Base-by-base conservation (phyloP, 768 basidiomycete genomes). In the Postia placenta region DNA sequence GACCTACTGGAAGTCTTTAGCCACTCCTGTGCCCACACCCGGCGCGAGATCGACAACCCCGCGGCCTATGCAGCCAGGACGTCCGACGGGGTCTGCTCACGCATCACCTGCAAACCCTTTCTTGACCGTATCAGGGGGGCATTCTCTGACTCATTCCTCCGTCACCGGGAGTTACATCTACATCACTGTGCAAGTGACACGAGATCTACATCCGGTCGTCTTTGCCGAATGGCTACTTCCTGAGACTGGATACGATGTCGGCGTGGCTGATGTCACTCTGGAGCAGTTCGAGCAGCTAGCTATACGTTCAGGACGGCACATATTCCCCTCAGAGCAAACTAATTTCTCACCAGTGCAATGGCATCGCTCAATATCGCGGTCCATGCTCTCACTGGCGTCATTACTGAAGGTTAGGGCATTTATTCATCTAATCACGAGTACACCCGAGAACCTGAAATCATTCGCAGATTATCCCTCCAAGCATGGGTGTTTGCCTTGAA, bases 1-100 rank as follows among this genome's bases (percentile, higher is more conserved):
- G 69, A 99, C 95, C 0, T 99, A 99, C 65, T 99, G 96, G 96
- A 98, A 97, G 69, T 94, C 93, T 2, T 81, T 85, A 17, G 72
- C 78, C 2, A 70, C 70, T 17, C 72, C 79, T 12, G 63, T 59
- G 14, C 63, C 67, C 14, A 67, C 57, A 28, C 56, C 54, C 19
- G 50, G 60, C 24, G 47, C 61, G 12, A 60, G 52, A 45, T 48
- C 55, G 12, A 27, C 53, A 30, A 49, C 59, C 15, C 56, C 62
- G 19, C 57, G 63, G 19, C 51, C 59, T 14, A 49, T 60, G 35
- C 65, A 58, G 28, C 48, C 57, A 28, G 44, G 54, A n/a, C 60
- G 64, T 39, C 47, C 60, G 42, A 47, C 63, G 49, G 64, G 59
- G 43, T 61, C 73, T 27, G 55, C 69, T 65, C 55, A 69, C 61